phyloP scores from a whole-genome alignment of 1,284 basidiomycete species.

The Naganishia albida region DNA sequence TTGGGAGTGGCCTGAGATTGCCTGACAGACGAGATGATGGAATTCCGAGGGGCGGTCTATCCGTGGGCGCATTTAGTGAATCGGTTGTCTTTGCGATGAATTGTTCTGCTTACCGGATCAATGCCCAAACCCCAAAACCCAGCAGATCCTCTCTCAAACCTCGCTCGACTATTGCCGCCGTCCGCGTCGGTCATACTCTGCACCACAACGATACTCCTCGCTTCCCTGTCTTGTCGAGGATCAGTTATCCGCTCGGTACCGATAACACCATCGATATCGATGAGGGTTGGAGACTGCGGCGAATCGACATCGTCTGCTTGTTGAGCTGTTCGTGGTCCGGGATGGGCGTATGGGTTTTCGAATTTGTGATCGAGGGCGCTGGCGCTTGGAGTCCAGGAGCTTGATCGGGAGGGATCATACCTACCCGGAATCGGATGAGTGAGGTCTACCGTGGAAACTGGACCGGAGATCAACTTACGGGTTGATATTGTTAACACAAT shows the following conservation, averaged over 20 bases:
- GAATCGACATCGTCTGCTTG: neutral
- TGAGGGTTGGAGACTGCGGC: constrained; percentile 7
- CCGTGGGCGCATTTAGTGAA: no score
- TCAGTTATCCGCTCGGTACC: constrained; percentile 15
- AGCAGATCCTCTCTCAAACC: constrained; percentile 37
- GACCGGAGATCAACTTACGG: constrained; percentile 26
- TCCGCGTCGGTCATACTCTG: constrained; percentile 21
- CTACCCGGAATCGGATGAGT: neutral
- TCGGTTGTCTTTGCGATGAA: neutral
- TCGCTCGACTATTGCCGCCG: constrained; percentile 6
- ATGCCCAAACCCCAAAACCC: constrained; percentile 51
- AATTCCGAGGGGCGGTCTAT: constrained; percentile 37
- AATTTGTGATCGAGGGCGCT: constrained; percentile 14
- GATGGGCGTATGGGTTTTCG: constrained; percentile 17
- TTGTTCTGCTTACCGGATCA: constrained; percentile 40
- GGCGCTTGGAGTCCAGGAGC: constrained; percentile 7
- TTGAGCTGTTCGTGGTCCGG: constrained; percentile 17
- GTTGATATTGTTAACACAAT: constrained; percentile 36
- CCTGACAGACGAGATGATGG: constrained; percentile 39
- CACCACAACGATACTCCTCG: constrained; percentile 8
- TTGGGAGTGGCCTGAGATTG: constrained; percentile 16
- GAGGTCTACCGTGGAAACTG: neutral
- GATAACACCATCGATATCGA: constrained; percentile 27
- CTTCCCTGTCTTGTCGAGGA: constrained; percentile 15
- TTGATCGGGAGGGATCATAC: constrained; percentile 3